Evolutionary conservation across 768 basidiomycete species (phyloP).

Genomic region (Russula brevipes): DNA sequence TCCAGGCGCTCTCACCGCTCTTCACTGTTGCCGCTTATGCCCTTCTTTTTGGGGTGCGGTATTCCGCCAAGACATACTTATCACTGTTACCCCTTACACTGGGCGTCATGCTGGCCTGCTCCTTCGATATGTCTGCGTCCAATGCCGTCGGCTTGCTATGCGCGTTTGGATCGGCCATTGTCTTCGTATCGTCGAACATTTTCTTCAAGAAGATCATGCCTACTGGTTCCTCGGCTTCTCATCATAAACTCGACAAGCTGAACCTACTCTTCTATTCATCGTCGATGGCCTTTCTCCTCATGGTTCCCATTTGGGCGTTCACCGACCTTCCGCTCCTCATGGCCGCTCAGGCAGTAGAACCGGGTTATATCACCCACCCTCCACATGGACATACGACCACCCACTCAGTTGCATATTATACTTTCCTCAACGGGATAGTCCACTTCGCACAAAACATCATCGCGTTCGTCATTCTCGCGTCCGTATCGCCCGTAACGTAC

Average conservation of each 20-base stretch:
- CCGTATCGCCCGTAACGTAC: constrained; percentile 97
- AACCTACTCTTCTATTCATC: constrained; percentile 94
- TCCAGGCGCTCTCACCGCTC: constrained; percentile 88
- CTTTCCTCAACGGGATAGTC: constrained; percentile 90
- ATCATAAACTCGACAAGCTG: constrained; percentile 91
- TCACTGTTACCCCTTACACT: constrained; percentile 92
- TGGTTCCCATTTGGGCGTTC: constrained; percentile 94
- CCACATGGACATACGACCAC: constrained; percentile 42
- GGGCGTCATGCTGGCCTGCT: constrained; percentile 97
- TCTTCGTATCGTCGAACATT: constrained; percentile 97
- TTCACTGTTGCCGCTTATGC: constrained; percentile 98
- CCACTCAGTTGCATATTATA: constrained; percentile 72
- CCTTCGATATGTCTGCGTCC: constrained; percentile 86
- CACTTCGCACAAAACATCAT: constrained; percentile 98
- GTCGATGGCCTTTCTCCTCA: constrained; percentile 87
- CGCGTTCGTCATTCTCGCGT: constrained; percentile 93
- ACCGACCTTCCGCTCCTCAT: constrained; percentile 75
- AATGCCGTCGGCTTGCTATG: constrained; percentile 84
- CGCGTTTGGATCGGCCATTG: constrained; percentile 93
- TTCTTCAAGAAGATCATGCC: constrained; percentile 99
- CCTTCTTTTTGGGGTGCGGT: constrained; percentile 87
- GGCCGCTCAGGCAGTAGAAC: constrained; percentile 35
- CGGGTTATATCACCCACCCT: constrained; percentile 43
- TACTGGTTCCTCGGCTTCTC: constrained; percentile 35
- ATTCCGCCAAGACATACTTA: constrained; percentile 85